These are phyloP conservation scores for Saturnispora quitensis DNA, from an alignment of 805 yeast genomes.

Conservation along the genomic window DNA sequence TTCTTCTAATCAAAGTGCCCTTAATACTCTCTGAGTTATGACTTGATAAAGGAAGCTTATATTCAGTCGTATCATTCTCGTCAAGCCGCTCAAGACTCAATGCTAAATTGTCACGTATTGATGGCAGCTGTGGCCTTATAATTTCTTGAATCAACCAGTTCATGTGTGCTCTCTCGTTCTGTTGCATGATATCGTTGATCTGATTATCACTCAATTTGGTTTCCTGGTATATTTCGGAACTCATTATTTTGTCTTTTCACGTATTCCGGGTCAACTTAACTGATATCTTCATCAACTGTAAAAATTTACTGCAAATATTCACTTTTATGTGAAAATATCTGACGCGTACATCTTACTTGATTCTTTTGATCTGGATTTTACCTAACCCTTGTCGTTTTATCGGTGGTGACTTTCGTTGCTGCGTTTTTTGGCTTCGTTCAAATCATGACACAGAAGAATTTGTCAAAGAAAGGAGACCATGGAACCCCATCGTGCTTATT, in stretches of 20 bases:
- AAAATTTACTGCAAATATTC: too few species aligned
- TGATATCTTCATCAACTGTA: neutral
- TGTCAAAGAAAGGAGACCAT: neutral
- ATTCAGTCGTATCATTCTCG: constrained; percentile 30
- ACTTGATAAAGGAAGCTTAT: constrained; percentile 50
- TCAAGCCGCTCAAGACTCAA: constrained; percentile 32
- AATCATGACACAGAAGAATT: neutral
- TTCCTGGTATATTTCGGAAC: constrained; percentile 18
- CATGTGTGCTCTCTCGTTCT: constrained; percentile 26
- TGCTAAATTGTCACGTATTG: constrained; percentile 34
- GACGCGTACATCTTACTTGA: neutral
- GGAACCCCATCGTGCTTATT: neutral
- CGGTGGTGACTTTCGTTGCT: neutral
- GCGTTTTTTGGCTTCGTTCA: neutral
- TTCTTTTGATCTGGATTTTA: neutral
- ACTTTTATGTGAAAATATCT: neutral
- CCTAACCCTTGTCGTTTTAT: neutral
- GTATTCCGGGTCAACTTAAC: neutral
- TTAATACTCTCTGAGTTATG: constrained; percentile 47
- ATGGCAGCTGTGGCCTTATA: constrained; percentile 39
- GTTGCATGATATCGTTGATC: constrained; percentile 4
- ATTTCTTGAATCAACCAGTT: constrained; percentile 40
- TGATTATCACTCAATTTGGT: constrained; percentile 8
- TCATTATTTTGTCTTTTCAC: constrained; percentile 12
- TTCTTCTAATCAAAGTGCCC: constrained; percentile 51